phyloP scores from a whole-genome alignment of 2,329 filamentous ascomycete species.

The Lasiodiplodia hormozganensis region DNA sequence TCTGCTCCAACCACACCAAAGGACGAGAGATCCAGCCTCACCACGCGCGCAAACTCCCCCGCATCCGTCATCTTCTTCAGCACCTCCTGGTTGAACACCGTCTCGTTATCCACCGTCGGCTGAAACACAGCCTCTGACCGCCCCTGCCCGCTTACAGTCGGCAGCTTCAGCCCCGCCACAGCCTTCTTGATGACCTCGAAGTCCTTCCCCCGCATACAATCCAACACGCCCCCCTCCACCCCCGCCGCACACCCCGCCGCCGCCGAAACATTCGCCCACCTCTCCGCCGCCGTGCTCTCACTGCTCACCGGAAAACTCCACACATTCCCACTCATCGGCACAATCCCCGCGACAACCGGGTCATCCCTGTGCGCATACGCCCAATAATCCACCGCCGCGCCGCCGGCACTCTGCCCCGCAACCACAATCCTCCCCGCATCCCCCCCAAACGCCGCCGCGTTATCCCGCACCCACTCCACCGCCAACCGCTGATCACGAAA shows the following conservation, averaged over 20 bases:
- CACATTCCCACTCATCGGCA: conserved; percentile 57
- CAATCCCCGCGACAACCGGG: conserved; percentile 57
- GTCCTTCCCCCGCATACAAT: conserved; percentile 46
- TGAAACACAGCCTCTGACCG: conserved; percentile 34
- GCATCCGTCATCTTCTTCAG: background rate
- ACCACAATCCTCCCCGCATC: conserved; percentile 54
- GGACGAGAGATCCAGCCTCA: background rate
- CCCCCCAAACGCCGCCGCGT: conserved; percentile 53
- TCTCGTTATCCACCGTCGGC: conserved; percentile 6
- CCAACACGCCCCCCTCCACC: conserved; percentile 31
- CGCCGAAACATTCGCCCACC: conserved; percentile 48
- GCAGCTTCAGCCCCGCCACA: conserved; percentile 34
- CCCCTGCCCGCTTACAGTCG: conserved; percentile 31
- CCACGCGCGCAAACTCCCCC: conserved; percentile 13
- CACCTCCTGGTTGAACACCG: background rate
- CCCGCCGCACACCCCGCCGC: conserved; percentile 43
- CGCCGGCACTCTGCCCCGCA: conserved; percentile 30
- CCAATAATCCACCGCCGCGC: conserved; percentile 51
- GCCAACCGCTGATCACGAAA: conserved; percentile 48
- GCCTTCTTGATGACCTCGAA: conserved; percentile 36
- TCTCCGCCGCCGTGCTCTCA: background rate
- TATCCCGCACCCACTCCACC: conserved; percentile 50
- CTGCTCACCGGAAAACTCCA: conserved; percentile 37
- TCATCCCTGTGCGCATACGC: conserved; percentile 56
- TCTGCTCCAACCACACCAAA: background rate